Evolutionary conservation across 352 stramenopile species (phyloP).

Genomic region (Globisporangium nodosum): DNA sequence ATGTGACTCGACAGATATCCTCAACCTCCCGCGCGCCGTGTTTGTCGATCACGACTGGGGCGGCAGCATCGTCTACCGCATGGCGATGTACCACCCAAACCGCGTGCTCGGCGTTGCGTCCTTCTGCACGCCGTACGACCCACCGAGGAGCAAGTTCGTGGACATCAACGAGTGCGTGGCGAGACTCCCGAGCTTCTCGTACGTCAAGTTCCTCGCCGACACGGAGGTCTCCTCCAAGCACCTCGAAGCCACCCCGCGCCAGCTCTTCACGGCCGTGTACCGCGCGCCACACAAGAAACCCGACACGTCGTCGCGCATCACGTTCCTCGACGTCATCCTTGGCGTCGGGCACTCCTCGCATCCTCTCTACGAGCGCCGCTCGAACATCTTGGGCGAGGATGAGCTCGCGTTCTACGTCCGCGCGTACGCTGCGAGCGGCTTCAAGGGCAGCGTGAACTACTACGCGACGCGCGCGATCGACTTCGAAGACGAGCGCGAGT

Average conservation of each 20-base stretch:
- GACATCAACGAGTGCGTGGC: slow-evolving; percentile 26
- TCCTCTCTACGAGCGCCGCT: slow-evolving; percentile 29
- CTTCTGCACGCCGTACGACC: slow-evolving; percentile 56
- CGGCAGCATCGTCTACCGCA: slow-evolving; percentile 39
- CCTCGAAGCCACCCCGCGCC: slow-evolving; percentile 25
- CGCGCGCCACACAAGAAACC: slow-evolving; percentile 19
- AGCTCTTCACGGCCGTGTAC: slow-evolving; percentile 33
- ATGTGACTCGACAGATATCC: slow-evolving; percentile 19
- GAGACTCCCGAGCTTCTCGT: slow-evolving; percentile 29
- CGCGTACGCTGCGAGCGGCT: slow-evolving; percentile 31
- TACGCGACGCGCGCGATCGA: slow-evolving; percentile 38
- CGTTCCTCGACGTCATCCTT: slow-evolving; percentile 22
- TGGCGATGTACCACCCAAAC: slow-evolving; percentile 49
- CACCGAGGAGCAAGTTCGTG: slow-evolving; percentile 25
- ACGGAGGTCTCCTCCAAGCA: slow-evolving; percentile 23
- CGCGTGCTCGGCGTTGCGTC: slow-evolving; percentile 43
- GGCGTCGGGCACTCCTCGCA: slow-evolving; percentile 20
- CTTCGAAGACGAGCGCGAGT: slow-evolving; percentile 33
- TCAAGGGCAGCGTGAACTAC: slow-evolving; percentile 26
- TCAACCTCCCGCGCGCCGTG: slow-evolving; percentile 40
- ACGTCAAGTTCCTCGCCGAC: slow-evolving; percentile 32
- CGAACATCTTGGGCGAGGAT: slow-evolving; percentile 28
- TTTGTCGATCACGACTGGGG: slow-evolving; percentile 65
- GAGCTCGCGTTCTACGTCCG: slow-evolving; percentile 46
- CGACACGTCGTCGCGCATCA: slow-evolving; percentile 10